phyloP scores from a whole-genome alignment of 2,329 filamentous ascomycete species.

The Decorospora gaudefroyi region DNA sequence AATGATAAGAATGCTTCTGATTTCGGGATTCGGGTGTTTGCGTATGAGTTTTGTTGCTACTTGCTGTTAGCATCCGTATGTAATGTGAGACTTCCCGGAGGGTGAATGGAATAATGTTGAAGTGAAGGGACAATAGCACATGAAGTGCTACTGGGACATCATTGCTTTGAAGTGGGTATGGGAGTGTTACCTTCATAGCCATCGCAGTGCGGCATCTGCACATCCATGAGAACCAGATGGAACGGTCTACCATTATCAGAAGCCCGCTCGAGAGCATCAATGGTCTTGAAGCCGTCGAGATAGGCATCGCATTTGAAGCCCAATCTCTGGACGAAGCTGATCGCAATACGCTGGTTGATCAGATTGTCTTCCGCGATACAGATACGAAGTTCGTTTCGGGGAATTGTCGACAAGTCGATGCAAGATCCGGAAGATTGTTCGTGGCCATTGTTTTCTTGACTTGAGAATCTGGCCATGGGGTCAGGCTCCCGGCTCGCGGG shows the following conservation, averaged over 20 bases:
- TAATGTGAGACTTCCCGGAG: too few species aligned
- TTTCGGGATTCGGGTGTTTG: constrained; percentile 72
- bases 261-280: constrained; percentile 78
- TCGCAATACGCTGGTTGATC: constrained; percentile 92
- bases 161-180: too few species aligned
- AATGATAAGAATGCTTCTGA: constrained; percentile 86
- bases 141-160: too few species aligned
- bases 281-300: constrained; percentile 84
- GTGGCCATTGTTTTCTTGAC: constrained; percentile 51
- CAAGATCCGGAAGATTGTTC: constrained; percentile 44
- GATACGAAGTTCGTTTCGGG: constrained; percentile 77
- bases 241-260: constrained; percentile 75
- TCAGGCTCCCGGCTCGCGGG: constrained; percentile 53
- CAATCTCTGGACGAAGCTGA: constrained; percentile 84
- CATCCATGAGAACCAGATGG: constrained; percentile 92
- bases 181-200: constrained; percentile 68
- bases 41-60: constrained; percentile 78
- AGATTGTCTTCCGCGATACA: constrained; percentile 95
- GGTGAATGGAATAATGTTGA: too few species aligned
- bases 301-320: constrained; percentile 88
- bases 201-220: constrained; percentile 93
- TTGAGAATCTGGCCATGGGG: constrained; percentile 62
- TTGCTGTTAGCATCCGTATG: constrained; percentile 15
- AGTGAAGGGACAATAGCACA: too few species aligned
- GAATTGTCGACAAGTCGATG: constrained; percentile 66